Base-by-base conservation (phyloP, 768 basidiomycete genomes). In the Pisolithus orientalis region DNA sequence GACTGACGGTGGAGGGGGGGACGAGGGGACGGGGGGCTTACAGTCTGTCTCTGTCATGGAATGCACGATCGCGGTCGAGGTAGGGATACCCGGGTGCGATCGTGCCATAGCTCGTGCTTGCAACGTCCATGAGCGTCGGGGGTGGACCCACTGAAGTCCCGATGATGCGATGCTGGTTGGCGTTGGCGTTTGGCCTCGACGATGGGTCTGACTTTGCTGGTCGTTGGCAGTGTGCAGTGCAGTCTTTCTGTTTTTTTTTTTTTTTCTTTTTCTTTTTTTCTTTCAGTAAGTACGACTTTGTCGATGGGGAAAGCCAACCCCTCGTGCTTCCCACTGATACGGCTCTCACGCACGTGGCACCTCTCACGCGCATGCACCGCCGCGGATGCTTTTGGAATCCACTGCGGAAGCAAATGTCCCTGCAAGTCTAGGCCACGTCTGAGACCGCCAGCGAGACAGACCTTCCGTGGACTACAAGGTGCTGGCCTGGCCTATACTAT, bases 11-110 rank as follows among this genome's bases (percentile, higher is more conserved):
- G 51, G 51, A 54, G 37, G 47, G 46, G 42, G 11, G 60, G 60
- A 28, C 49, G 50, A 58, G 51, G 50, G 27, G 14, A 24, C 24
- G 24, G 32, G 4, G 1, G 7, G 65, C 66, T 65, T 59, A 73
- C 71, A 73, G 61, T 53, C 70, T 70, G 55, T 73, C 70, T 52
- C 71, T 62, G 53, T 72, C 71, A 43, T 62, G 39, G 4, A 61
- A 53, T 0, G 61, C 43, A 9, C 66, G 59, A 40, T 68, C 65
- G 14, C 65, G 65, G 39, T 66, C 63, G 1, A 21, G 21, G 47
- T 63, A 65, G 37, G 64, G 58, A 44, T 65, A 65, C 31, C 62
- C 64, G 6, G 64, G 51, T 28, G 64, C 57, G 39, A 65, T 59
- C 14, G 61, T 25, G 42, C 56, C 58, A 56, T 54, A 65, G 58